These are phyloP conservation scores for Ascosphaera acerosa DNA, from an alignment of 2,329 filamentous ascomycete species.

Conservation along the genomic window DNA sequence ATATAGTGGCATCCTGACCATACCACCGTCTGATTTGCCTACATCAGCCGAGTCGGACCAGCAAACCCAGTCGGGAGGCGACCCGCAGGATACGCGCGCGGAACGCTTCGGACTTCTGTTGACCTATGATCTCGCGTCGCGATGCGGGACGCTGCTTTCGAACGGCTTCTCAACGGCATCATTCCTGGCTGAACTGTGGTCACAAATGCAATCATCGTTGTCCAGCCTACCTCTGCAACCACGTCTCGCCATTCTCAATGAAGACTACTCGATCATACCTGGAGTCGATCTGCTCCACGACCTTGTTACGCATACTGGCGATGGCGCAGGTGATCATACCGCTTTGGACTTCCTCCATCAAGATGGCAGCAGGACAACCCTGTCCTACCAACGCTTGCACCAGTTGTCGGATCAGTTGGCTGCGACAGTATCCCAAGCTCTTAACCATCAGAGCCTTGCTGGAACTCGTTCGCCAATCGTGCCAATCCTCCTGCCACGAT, in stretches of 20 bases:
- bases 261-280: conserved; percentile 23
- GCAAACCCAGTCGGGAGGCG: too few species aligned
- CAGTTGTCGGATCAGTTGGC: conserved; percentile 30
- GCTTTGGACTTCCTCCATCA: conserved; percentile 40
- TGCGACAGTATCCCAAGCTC: conserved; percentile 18
- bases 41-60: too few species aligned
- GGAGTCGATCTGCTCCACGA: conserved; percentile 35
- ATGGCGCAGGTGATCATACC: conserved; percentile 12
- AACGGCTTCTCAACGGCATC: too few species aligned
- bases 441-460: conserved; percentile 6
- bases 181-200: too few species aligned
- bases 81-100: too few species aligned
- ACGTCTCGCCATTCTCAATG: conserved; percentile 37
- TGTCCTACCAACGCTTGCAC: conserved; percentile 42
- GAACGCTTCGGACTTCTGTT: too few species aligned
- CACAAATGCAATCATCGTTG: too few species aligned
- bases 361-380: conserved; percentile 19
- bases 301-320: conserved; percentile 31
- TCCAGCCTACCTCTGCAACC: too few species aligned
- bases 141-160: too few species aligned
- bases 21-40: too few species aligned
- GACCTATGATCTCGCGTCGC: too few species aligned
- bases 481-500: conserved; percentile 55
- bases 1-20: too few species aligned
- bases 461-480: conserved; percentile 24